Evolutionary conservation across 805 yeast genomes (phyloP).

Genomic region (Candida insectalens): DNA sequence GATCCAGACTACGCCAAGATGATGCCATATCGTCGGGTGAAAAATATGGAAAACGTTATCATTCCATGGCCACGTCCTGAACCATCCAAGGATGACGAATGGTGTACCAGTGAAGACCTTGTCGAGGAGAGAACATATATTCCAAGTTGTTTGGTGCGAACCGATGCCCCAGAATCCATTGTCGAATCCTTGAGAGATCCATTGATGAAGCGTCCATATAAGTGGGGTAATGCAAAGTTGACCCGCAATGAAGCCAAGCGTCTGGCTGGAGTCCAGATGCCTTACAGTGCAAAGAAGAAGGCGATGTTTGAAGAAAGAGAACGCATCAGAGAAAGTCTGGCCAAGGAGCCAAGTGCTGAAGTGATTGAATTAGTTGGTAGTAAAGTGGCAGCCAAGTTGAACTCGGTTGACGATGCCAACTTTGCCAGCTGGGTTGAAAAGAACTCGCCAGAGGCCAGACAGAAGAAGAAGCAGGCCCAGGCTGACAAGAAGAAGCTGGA

Average conservation of each 20-base stretch:
- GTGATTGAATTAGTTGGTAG: slow-evolving; percentile 37
- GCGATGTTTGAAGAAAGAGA: slow-evolving; percentile 48
- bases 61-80: slow-evolving; percentile 89
- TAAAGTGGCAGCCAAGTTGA: slow-evolving; percentile 27
- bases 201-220: slow-evolving; percentile 45
- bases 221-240: slow-evolving; percentile 44
- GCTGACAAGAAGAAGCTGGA: slow-evolving; percentile 10
- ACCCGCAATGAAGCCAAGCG: slow-evolving; percentile 53
- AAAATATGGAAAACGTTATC: slow-evolving; percentile 54
- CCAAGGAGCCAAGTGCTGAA: slow-evolving; percentile 29
- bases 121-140: slow-evolving; percentile 69
- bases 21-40: slow-evolving; percentile 71
- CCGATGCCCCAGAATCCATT: slow-evolving; percentile 60
- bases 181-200: slow-evolving; percentile 67
- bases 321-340: slow-evolving; percentile 32
- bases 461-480: slow-evolving; percentile 11
- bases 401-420: slow-evolving; percentile 21
- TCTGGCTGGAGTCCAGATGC: slow-evolving; percentile 69
- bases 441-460: slow-evolving; percentile 15
- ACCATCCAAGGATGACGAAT: slow-evolving; percentile 41
- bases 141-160: slow-evolving; percentile 53
- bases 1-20: slow-evolving; percentile 64
- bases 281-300: slow-evolving; percentile 53
- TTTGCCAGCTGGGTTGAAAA: slow-evolving; percentile 21
- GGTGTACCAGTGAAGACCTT: slow-evolving; percentile 45